Evolutionary conservation across 441 rosid genomes (phyloP).

Genomic region (Syzygium malaccense): DNA sequence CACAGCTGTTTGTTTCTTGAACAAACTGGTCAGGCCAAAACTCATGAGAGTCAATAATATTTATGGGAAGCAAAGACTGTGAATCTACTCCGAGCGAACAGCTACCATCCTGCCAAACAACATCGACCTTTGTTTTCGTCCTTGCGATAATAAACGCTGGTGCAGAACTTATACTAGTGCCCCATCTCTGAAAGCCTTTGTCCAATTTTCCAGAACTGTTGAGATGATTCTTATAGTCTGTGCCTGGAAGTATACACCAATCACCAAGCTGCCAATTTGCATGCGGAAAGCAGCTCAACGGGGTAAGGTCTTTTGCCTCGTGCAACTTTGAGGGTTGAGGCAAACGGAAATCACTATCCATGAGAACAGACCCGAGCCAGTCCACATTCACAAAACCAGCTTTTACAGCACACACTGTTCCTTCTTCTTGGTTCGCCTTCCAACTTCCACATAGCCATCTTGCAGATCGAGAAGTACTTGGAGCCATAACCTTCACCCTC

Average conservation of each 20-base stretch:
- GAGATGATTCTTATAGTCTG: constrained; percentile 18
- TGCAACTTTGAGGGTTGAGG: constrained; percentile 46
- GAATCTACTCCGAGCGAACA: constrained; percentile 47
- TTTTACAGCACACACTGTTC: constrained; percentile 62
- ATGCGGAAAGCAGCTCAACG: constrained; percentile 60
- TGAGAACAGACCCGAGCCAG: constrained; percentile 64
- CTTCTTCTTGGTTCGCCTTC: constrained; percentile 51
- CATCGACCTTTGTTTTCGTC: constrained; percentile 61
- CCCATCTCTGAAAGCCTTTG: constrained; percentile 25
- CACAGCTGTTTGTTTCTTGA: constrained; percentile 42
- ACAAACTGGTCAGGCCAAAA: constrained; percentile 96
- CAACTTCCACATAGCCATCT: constrained; percentile 72
- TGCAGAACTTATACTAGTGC: constrained; percentile 17
- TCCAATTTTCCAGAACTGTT: constrained; percentile 21
- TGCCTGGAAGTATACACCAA: constrained; percentile 62
- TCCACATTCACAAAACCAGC: constrained; percentile 67
- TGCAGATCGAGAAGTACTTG: constrained; percentile 43
- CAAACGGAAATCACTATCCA: constrained; percentile 22
- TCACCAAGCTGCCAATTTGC: constrained; percentile 94
- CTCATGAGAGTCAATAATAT: constrained; percentile 57
- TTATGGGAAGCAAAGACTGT: constrained; percentile 50
- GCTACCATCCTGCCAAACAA: constrained; percentile 86
- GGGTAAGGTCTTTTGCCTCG: constrained; percentile 42
- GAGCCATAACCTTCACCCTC: constrained; percentile 53
- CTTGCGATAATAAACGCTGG: constrained; percentile 53